Evolutionary conservation across 2,329 filamentous ascomycete genomes (phyloP), one percentile per base, ranked within the genome.

Genomic region (Trichoderma sp.): DNA sequence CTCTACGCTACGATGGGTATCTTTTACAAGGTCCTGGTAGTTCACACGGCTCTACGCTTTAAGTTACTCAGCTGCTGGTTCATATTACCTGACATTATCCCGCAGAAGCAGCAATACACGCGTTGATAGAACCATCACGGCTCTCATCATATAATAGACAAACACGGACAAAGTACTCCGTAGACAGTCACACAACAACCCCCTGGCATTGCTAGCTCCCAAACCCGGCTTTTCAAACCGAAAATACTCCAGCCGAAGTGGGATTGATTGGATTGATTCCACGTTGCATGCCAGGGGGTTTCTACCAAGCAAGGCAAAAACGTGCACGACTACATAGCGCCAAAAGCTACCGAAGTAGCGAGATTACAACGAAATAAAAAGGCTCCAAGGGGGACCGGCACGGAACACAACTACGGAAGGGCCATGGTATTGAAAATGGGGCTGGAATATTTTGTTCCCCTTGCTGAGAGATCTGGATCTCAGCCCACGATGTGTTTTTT

Each of bases 281-380:
- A 59, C 21, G 29, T 38, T 60, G 50, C 31, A 71, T 21, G 29
- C 67, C 50, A 71, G 53, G 53, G 67, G 33, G 3, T n/a, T 45
- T 45, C 16, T n/a, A n/a, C 21, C n/a, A 12, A 1, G 31, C 67
- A 24, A 69, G 66, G 66, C 60, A 56, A 56, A 24, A 56, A 53
- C 45, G 45, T 53, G 45, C 11, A 21, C n/a, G n/a, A n/a, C n/a
- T n/a, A n/a, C n/a, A n/a, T 35, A 56, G 31, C 66, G 29, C 21
- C n/a, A 7, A 18, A 35, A n/a, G 31, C 41, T 60, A 71, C 67
- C 50, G 67, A 56, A 71, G 67, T 71, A 71, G 66, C 66, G 66
- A 68, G 31, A 68, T 68, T 68, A 59, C 50, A 68, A 3, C 18
- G 11, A 14, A 65, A 9, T 18, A 9, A 41, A 27, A 18, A 7